Evolutionary conservation across 176 grass and related monocot species (phyloP), one percentile per base, ranked within the genome.

Genomic region (Oryza brachyantha): DNA sequence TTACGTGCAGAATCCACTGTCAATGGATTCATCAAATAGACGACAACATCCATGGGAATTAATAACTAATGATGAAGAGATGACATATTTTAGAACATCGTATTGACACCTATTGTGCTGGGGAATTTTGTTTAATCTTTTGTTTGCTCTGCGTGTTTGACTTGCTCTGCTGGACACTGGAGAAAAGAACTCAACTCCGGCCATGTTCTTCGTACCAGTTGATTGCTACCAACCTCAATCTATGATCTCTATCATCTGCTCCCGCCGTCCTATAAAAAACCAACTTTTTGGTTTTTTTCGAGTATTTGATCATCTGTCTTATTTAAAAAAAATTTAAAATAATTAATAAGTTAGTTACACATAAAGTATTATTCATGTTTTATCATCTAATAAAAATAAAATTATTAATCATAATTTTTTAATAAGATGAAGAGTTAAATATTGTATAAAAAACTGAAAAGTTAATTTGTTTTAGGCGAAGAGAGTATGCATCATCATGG

Each of bases 171-270:
- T 41, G 3, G 24, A n/a, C 14, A 39, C 38, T 38, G 32, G 65
- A 59, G 10, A 60, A 5, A 27, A n/a, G n/a, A 5, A 32, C 4
- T 32, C 1, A 11, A 67, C 36, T 32, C n/a, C 52, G 3, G 52
- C 52, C 52, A 24, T 57, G 52, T n/a, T 42, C 26, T 19, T 11
- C 32, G 4, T 36, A 35, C 21, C 27, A 4, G 46, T 4, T 80
- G 19, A 42, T 59, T 66, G 46, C 0, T 13, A 62, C 57, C 80
- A 36, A 79, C 75, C 52, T 61, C 74, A 74, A 79, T 79, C 80
- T 55, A 55, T 55, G 21, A 55, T 55, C 21, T 55, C 21, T 55
- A 22, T 55, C 52, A 21, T 55, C 7, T 79, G n/a, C n/a, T n/a
- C n/a, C n/a, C n/a, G n/a, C n/a, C n/a, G n/a, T n/a, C n/a, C n/a